A percentile compares a stretch with the other conserved stretches of the same genome.
These are phyloP conservation scores for Chrysosporium keratinophilum DNA, from an alignment of 2,329 filamentous ascomycete genomes.

Conservation along the genomic window DNA sequence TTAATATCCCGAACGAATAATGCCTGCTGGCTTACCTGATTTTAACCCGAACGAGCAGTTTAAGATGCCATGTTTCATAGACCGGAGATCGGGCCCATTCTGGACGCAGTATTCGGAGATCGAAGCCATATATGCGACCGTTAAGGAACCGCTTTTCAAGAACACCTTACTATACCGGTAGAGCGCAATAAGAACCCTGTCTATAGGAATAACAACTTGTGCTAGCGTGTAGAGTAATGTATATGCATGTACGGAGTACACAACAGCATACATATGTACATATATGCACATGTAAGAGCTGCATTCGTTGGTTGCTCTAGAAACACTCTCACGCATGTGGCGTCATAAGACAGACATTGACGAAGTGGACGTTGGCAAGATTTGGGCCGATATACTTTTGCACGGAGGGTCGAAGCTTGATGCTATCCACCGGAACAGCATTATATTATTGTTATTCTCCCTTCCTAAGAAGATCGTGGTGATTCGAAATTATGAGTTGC, in stretches of 20 bases:
- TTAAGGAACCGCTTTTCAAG: not conserved
- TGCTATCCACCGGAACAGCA: not conserved
- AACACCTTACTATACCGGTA: not conserved
- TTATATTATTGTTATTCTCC: not conserved
- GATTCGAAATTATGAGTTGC: not conserved
- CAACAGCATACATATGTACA: too few relatives aligned
- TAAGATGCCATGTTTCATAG: not conserved
- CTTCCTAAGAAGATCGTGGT: not conserved
- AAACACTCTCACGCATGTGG: too few relatives aligned
- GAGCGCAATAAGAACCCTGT: too few relatives aligned
- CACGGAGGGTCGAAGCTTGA: not conserved
- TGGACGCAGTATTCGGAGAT: not conserved
- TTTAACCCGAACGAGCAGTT: not conserved
- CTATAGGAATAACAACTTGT: too few relatives aligned
- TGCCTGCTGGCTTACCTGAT: not conserved
- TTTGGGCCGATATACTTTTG: not conserved
- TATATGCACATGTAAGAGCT: too few relatives aligned
- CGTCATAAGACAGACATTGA: too few relatives aligned
- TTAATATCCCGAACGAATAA: conserved; percentile 6
- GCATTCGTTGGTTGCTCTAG: too few relatives aligned
- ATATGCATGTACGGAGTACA: too few relatives aligned
- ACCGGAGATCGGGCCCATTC: not conserved
- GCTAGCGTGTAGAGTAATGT: too few relatives aligned
- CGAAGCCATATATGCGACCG: too few relatives aligned
- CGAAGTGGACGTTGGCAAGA: not conserved